Conservation (phyloP, 2,329 filamentous ascomycete genomes). For the Penicillium sp. region DNA sequence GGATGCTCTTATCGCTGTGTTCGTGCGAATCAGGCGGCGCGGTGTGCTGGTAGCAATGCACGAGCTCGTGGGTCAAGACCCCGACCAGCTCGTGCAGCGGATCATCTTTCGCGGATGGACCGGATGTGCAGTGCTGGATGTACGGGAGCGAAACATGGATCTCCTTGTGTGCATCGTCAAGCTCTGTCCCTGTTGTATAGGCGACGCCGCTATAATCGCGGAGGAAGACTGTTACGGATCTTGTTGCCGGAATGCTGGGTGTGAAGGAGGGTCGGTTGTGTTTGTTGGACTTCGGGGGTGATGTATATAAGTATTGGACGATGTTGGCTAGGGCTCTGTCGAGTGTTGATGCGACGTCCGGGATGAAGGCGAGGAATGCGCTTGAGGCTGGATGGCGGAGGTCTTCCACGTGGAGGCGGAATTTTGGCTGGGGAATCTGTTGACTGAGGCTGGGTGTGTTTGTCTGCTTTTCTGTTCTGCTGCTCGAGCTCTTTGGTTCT, state of each 20-base stretch:
- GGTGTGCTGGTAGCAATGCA: constrained; percentile 90
- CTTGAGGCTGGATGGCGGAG: constrained; percentile 34
- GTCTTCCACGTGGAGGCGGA: constrained; percentile 37
- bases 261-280: constrained; percentile 24
- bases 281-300: constrained; percentile 11
- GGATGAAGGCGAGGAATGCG: constrained; percentile 66
- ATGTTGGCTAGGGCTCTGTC: constrained; percentile 65
- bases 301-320: constrained; percentile 67
- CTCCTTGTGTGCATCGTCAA: constrained; percentile 86
- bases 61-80: constrained; percentile 86
- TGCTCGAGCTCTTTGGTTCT: background rate
- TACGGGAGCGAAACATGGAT: constrained; percentile 84
- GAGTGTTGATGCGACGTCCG: constrained; percentile 60
- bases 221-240: constrained; percentile 81
- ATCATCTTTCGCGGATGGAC: constrained; percentile 23
- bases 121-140: constrained; percentile 47
- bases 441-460: constrained; percentile 4
- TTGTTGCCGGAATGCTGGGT: constrained; percentile 60
- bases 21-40: constrained; percentile 50
- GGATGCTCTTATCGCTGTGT: constrained; percentile 12
- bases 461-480: background rate
- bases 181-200: constrained; percentile 77
- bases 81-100: constrained; percentile 67
- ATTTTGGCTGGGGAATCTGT: constrained; percentile 31
- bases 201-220: constrained; percentile 80